Evolutionary conservation across 257 asterid species (phyloP), one percentile per base, ranked within the genome.

Genomic region (Prunella vulgaris): DNA sequence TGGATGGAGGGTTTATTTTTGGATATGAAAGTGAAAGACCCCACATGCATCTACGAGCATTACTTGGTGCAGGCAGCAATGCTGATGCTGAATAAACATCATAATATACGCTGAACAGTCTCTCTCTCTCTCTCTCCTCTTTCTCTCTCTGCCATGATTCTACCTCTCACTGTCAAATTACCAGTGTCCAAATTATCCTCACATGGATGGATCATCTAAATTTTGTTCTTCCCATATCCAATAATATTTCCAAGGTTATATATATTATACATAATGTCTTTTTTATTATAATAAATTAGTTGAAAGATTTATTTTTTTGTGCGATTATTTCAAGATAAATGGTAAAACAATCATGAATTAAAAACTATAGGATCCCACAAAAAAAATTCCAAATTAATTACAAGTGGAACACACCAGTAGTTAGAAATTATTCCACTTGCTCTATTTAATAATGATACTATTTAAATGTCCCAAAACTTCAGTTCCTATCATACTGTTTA

Each of bases 391-490:
- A 48, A 15, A 66, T 28, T 17, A 15, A 48, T 28, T 28, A 18
- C 60, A 66, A 44, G 71, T 48, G 33, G 70, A 64, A 64, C 58
- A 64, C 70, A 64, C 63, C 32, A 20, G 12, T 33, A 49, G 30
- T 5, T 49, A 17, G 2, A 27, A 44, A 65, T 22, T 7, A 40
- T 22, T 4, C 38, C 42, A 59, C 18, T n/a, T 28, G 22, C 25
- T 59, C 40, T 28, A 20, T 27, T 7, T 15, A 28, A 32, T 59
- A 44, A 59, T 28, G 46, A 53, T 21, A 10, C 35, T 24, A 10
- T 18, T 51, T 51, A 51, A 17, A 51, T 51, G 28, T 18, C 27
- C 58, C 58, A 7, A 18, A 51, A 51, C n/a, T 18, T 51, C 28
- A 51, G 15, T 46, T 46, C n/a, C 58, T 5, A 46, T n/a, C 21